Evolutionary conservation across 1,284 basidiomycete genomes (phyloP), one percentile per base, ranked within the genome.

Genomic region (Trametes sp.): DNA sequence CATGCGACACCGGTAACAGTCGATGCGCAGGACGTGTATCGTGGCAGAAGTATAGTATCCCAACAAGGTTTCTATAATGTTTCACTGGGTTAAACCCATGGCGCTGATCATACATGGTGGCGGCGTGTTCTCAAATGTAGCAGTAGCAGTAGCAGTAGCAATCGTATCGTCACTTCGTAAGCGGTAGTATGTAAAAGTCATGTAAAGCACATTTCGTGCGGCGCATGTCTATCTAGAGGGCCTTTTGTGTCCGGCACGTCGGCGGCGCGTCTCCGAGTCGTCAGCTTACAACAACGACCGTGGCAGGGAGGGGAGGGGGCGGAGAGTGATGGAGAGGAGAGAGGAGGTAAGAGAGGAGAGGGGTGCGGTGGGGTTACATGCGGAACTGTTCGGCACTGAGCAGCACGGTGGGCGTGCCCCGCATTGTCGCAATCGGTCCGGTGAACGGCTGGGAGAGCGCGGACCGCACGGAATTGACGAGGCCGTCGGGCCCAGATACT

Each of bases 351-450:
- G 16, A 14, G 33, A 16, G 21, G 5, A 16, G 9, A 36, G 35
- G 8, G 31, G 24, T 4, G 19, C 13, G 48, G 28, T 9, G 16
- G 29, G 29, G 11, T 59, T 23, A 71, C 68, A 69, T 65, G 42
- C 66, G 65, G 63, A 70, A 69, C 61, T 71, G 67, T 51, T 70
- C 69, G 14, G 70, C 65, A 44, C 65, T 66, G 36, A 71, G 57
- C 58, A 70, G 61, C 19, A 71, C 69, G 35, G 67, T 68, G 28
- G 64, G 66, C 21, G 66, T 64, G 26, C 70, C 70, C 38, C 38
- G 57, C 59, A 72, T 61, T 29, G 62, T 64, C 13, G 62, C 62
- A 19, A 63, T 14, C 19, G 70, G 69, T 8, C 69, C 66, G 8
- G 66, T 64, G 35, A 68, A 70, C 21, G 67, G 59, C 57, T 66